Conservation (phyloP, 352 stramenopile species). For the Pythium sukuiense region DNA sequence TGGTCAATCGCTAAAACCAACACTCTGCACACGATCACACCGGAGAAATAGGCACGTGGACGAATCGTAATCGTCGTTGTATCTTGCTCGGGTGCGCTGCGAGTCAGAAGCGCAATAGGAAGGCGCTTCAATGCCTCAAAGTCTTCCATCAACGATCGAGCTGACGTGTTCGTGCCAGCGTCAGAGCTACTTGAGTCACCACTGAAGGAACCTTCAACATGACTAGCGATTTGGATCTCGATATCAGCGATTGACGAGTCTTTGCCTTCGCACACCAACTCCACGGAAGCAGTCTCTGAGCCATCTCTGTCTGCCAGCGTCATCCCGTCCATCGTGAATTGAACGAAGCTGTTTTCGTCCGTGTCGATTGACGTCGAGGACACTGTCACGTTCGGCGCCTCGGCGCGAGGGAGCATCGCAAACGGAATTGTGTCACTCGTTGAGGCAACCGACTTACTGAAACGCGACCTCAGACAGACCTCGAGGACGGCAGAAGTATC, state of each 20-base stretch:
- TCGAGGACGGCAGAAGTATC: neutral
- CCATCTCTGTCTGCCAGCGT: constrained; percentile 20
- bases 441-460: constrained; percentile 10
- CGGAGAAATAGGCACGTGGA: constrained; percentile 34
- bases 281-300: constrained; percentile 15
- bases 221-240: neutral
- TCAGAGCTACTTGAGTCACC: neutral
- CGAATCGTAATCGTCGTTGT: constrained; percentile 22
- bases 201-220: neutral
- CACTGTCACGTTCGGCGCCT: neutral
- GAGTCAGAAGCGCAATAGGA: constrained; percentile 7
- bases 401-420: neutral
- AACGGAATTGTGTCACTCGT: neutral
- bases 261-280: constrained; percentile 8
- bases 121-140: neutral
- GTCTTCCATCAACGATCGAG: neutral
- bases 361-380: neutral
- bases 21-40: constrained; percentile 30
- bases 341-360: neutral
- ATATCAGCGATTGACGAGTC: neutral
- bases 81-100: neutral
- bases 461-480: neutral
- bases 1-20: constrained; percentile 24
- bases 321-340: constrained; percentile 10
- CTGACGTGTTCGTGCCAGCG: neutral